Evolutionary conservation across 768 basidiomycete genomes (phyloP).

Genomic region (Boletus bicolor): DNA sequence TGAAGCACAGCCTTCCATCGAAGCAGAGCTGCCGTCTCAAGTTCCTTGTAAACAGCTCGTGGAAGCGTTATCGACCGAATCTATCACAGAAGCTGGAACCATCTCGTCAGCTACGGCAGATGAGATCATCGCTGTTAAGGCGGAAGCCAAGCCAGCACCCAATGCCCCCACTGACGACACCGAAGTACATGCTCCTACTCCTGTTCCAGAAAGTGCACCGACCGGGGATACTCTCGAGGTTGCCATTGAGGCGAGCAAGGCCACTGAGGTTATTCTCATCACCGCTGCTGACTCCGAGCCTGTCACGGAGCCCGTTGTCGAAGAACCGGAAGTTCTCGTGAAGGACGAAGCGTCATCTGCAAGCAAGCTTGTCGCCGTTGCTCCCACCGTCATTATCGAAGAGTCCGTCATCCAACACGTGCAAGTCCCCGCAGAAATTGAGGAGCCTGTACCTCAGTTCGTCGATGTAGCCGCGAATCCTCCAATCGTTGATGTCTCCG

Average conservation of each 20-base stretch:
- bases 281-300: background rate
- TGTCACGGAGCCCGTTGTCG: background rate
- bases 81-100: constrained; percentile 1
- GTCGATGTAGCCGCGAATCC: background rate
- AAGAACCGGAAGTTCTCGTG: background rate
- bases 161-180: background rate
- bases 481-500: background rate
- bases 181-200: background rate
- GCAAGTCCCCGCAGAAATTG: constrained; percentile 2
- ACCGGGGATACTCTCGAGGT: constrained; percentile 1
- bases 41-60: background rate
- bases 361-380: background rate
- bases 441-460: constrained; percentile 7
- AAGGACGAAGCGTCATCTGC: background rate
- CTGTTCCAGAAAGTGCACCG: background rate
- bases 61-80: background rate
- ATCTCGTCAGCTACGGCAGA: background rate
- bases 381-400: constrained; percentile 1
- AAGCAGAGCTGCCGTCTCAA: constrained; percentile 8
- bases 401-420: background rate
- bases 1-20: background rate
- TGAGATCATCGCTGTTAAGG: background rate
- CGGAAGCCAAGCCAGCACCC: background rate
- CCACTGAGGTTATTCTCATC: background rate
- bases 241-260: background rate